Evolutionary conservation across 1,284 basidiomycete genomes (phyloP).

Genomic region (Cerrena zonata): DNA sequence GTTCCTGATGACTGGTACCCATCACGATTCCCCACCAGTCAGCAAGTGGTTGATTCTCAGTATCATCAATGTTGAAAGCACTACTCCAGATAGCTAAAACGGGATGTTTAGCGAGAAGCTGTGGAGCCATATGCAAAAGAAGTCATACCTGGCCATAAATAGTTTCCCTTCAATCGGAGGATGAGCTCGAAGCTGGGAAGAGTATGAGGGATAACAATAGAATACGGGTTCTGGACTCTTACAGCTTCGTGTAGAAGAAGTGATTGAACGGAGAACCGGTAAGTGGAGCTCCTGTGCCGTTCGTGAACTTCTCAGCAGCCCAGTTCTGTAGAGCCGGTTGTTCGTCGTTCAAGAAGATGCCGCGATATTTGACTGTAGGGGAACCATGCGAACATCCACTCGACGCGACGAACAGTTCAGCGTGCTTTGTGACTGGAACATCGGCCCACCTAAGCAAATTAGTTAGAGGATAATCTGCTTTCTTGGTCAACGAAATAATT

Average conservation of each 20-base stretch:
- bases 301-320: constrained; percentile 62
- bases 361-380: constrained; percentile 67
- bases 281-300: constrained; percentile 47
- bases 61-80: constrained; percentile 65
- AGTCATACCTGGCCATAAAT: constrained; percentile 54
- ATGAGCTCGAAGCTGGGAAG: constrained; percentile 56
- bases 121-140: neutral
- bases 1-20: constrained; percentile 64
- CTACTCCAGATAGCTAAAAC: constrained; percentile 43
- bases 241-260: constrained; percentile 59
- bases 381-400: constrained; percentile 54
- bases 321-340: constrained; percentile 40
- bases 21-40: constrained; percentile 66
- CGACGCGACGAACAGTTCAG: constrained; percentile 43
- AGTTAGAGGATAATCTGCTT: neutral
- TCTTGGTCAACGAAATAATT: constrained; percentile 12
- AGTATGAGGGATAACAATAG: constrained; percentile 3
- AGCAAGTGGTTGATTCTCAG: constrained; percentile 57
- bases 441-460: constrained; percentile 53
- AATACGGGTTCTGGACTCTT: constrained; percentile 14
- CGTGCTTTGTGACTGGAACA: constrained; percentile 49
- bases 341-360: constrained; percentile 48
- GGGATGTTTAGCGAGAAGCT: neutral
- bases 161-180: constrained; percentile 63
- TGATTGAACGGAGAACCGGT: constrained; percentile 57